Base-by-base conservation (phyloP, 2,329 filamentous ascomycete genomes). In the Lachnellula hyalina region DNA sequence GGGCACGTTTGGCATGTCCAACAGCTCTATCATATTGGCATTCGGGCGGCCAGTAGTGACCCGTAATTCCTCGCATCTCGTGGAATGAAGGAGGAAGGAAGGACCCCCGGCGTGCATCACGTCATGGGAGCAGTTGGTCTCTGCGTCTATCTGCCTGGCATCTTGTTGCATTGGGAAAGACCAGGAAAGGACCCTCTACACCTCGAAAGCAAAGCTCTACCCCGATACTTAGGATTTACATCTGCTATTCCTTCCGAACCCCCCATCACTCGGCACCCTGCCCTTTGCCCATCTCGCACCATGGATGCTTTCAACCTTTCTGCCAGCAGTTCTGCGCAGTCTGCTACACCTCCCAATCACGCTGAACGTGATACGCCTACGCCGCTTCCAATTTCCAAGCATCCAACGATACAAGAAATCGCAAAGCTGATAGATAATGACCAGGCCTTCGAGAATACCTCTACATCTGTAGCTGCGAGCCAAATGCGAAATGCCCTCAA, bases 401-500 rank as follows among this genome's bases (percentile, higher is more conserved):
- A 52, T 6, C 57, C 57, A 56, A 42, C 47, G 21, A 52, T 59
- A 40, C 45, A 55, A 61, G 57, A 57, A 47, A 35, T 51, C 49
- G 56, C 68, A 61, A 56, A 51, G 57, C 67, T 77, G 71, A 77
- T 69, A 55, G 47, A 56, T 41, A 11, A n/a, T 36, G 40, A 67
- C 14, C 73, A 97, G 94, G 94, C 94, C 60, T 99, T 99, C 74
- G 94, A 99, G 77, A 97, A 97, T 84, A 96, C 94, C 66, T 96
- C 93, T 54, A 99, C 94, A 70, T 96, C 90, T 68, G 93, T 99
- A 63, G 94, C 94, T 60, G 94, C 94, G 54, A 95, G 92, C 58
- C 94, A 99, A 80, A 99, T 99, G 94, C 90, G 94, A 75, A 99
- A 99, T 82, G 83, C 90, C 59, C 82, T 99, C 72, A 97, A 96